Evolutionary conservation across 2,329 filamentous ascomycete genomes (phyloP).

Genomic region (Aspergillus quadrilineatus): DNA sequence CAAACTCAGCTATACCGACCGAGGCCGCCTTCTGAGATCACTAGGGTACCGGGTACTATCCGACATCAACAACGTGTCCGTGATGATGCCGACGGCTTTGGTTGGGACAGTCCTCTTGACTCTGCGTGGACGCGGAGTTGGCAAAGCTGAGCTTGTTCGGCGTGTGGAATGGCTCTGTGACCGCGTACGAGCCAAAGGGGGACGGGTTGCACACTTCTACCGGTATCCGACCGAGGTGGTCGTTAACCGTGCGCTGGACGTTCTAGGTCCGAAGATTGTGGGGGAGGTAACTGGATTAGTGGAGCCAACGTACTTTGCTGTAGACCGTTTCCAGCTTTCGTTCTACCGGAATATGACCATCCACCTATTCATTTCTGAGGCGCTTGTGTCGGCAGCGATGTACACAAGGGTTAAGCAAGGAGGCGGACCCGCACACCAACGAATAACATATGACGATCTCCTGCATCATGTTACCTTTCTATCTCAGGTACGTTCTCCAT

Average conservation of each 20-base stretch:
- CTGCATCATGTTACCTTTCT: slow-evolving; percentile 81
- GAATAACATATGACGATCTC: slow-evolving; percentile 72
- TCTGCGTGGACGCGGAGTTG: slow-evolving; percentile 85
- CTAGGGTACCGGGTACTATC: slow-evolving; percentile 89
- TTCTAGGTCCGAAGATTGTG: slow-evolving; percentile 85
- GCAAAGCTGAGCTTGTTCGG: slow-evolving; percentile 78
- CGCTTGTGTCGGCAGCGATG: slow-evolving; percentile 83
- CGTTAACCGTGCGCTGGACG: slow-evolving; percentile 84
- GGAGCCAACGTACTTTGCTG: slow-evolving; percentile 90
- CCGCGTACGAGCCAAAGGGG: slow-evolving; percentile 79
- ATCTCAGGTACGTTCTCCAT: slow-evolving; percentile 56
- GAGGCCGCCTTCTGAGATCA: slow-evolving; percentile 75
- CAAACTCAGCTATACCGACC: slow-evolving; percentile 52
- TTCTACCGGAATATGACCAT: slow-evolving; percentile 99
- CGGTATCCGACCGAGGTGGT: slow-evolving; percentile 75
- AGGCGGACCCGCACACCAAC: slow-evolving; percentile 77
- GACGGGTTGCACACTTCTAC: slow-evolving; percentile 90
- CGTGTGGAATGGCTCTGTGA: slow-evolving; percentile 87
- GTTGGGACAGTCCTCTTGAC: slow-evolving; percentile 93
- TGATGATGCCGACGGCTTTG: slow-evolving; percentile 96
- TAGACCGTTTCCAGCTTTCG: slow-evolving; percentile 93
- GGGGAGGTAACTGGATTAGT: slow-evolving; percentile 74
- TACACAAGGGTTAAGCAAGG: slow-evolving; percentile 90
- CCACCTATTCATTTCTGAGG: slow-evolving; percentile 92
- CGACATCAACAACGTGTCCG: slow-evolving; percentile 93